Evolutionary conservation across 78 protist genomes (phyloP).

Genomic region (Dictyostelium brefeldianum): DNA sequence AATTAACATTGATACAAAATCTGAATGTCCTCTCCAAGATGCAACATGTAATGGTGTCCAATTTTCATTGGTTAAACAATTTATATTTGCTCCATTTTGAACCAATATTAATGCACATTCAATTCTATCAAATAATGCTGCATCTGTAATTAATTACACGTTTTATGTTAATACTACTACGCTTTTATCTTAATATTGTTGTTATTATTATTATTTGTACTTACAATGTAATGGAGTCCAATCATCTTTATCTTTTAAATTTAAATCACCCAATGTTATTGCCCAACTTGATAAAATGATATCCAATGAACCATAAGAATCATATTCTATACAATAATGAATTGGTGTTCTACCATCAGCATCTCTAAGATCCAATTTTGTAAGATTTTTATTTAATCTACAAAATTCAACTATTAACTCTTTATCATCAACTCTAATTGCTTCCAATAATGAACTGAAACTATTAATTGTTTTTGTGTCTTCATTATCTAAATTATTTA

Average conservation of each 20-base stretch:
- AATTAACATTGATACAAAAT: constrained; percentile 63
- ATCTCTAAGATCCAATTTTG: constrained; percentile 60
- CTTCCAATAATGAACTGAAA: constrained; percentile 52
- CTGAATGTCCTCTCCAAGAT: constrained; percentile 77
- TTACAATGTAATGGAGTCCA: constrained; percentile 76
- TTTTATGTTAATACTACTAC: too few relatives aligned
- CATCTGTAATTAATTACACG: constrained; percentile 5
- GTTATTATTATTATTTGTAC: too few relatives aligned
- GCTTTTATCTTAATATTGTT: not conserved
- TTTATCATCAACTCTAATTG: constrained; percentile 63
- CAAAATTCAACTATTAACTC: constrained; percentile 68
- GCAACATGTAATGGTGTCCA: constrained; percentile 75
- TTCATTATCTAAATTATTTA: not conserved
- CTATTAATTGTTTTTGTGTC: not conserved
- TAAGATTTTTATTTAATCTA: constrained; percentile 25
- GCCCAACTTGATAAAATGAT: constrained; percentile 12
- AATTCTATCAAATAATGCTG: constrained; percentile 72
- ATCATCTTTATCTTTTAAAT: constrained; percentile 69
- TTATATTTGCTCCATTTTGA: constrained; percentile 62
- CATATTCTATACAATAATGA: constrained; percentile 77
- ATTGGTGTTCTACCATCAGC: constrained; percentile 69
- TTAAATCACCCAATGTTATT: not conserved
- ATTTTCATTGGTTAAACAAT: constrained; percentile 48
- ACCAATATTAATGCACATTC: constrained; percentile 62
- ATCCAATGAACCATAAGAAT: constrained; percentile 55